These are phyloP conservation scores for Spongospora subterranea DNA, from an alignment of 208 protist genomes.

Conservation along the genomic window DNA sequence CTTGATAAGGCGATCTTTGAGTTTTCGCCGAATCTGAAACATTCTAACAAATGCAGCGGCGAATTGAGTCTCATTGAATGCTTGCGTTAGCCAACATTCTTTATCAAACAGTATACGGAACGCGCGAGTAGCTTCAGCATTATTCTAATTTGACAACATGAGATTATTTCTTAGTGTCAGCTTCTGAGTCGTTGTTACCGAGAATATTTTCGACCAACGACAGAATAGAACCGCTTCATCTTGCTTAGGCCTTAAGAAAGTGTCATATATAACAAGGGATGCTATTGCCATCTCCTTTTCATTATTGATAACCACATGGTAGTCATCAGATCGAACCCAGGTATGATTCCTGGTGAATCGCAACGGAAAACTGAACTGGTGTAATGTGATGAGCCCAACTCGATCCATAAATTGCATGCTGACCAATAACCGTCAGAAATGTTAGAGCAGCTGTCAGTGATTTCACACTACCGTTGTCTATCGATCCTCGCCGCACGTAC, in stretches of 20 bases:
- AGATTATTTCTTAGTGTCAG: not conserved
- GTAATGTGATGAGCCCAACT: not conserved
- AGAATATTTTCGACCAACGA: not conserved
- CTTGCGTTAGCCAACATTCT: not conserved
- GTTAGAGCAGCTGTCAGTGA: not conserved
- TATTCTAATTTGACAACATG: not conserved
- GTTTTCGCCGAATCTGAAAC: not conserved
- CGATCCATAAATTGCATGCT: conserved; percentile 46
- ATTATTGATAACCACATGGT: not conserved
- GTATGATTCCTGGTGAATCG: not conserved
- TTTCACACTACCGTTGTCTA: not conserved
- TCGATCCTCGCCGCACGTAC: not conserved
- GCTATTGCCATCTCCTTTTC: conserved; percentile 10
- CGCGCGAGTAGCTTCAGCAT: not conserved
- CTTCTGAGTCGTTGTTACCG: conserved; percentile 14
- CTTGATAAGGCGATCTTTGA: not conserved
- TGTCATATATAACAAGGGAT: not conserved
- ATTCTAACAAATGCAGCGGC: not conserved
- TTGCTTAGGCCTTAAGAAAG: not conserved
- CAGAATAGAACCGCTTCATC: not conserved
- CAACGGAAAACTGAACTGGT: not conserved
- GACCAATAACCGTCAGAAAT: not conserved
- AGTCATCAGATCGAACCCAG: conserved; percentile 26
- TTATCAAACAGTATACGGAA: conserved; percentile 24
- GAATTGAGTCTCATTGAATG: not conserved